phyloP scores from a whole-genome alignment of 805 yeast genomes.

The Cyberlindnera veronae region DNA sequence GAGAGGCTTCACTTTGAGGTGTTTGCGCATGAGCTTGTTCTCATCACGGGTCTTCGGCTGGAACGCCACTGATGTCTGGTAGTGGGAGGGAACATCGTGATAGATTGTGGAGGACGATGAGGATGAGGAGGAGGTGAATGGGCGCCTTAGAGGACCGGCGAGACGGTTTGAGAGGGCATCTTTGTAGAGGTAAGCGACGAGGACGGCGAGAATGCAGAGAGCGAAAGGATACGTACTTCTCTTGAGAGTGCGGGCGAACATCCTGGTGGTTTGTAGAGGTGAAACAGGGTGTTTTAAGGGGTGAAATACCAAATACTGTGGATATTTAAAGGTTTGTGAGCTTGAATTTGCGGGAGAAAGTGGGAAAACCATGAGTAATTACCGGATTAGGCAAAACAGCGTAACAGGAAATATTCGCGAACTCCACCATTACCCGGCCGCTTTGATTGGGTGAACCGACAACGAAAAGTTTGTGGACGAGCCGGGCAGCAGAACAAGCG shows the following conservation, averaged over 20 bases:
- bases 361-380: too few relatives aligned
- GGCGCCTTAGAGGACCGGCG: slow-evolving; percentile 6
- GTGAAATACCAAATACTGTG: too few relatives aligned
- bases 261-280: not conserved
- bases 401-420: too few relatives aligned
- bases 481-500: not conserved
- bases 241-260: slow-evolving; percentile 19
- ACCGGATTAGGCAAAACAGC: not conserved
- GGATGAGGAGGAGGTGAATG: slow-evolving; percentile 19
- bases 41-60: slow-evolving; percentile 70
- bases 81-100: slow-evolving; percentile 33
- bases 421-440: not conserved
- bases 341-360: too few relatives aligned
- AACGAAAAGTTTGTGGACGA: slow-evolving; percentile 7
- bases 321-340: too few relatives aligned
- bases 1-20: slow-evolving; percentile 27
- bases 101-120: slow-evolving; percentile 2
- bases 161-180: slow-evolving; percentile 8
- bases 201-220: slow-evolving; percentile 14
- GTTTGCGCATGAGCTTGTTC: slow-evolving; percentile 35
- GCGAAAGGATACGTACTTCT: slow-evolving; percentile 25
- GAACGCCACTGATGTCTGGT: slow-evolving; percentile 63
- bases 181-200: slow-evolving; percentile 23
- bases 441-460: slow-evolving; percentile 3
- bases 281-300: not conserved